Evolutionary conservation across 2,329 filamentous ascomycete species (phyloP).

Genomic region (Metarhizium album): DNA sequence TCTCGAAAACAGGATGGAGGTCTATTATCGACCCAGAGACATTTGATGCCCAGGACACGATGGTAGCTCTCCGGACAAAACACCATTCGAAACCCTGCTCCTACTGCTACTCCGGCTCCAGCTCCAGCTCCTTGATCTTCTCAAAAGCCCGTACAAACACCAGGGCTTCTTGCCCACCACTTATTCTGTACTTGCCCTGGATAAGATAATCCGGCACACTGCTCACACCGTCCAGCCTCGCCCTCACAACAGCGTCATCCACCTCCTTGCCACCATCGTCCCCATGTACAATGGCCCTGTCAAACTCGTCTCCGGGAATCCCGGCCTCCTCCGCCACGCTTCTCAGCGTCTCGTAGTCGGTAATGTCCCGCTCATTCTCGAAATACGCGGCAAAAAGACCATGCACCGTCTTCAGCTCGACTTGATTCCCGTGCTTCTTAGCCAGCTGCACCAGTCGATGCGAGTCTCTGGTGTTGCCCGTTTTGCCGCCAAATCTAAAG

Average conservation of each 20-base stretch:
- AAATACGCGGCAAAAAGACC: conserved; percentile 33
- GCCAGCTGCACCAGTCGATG: conserved; percentile 37
- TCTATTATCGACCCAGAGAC: conserved; percentile 3
- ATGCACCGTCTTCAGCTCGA: conserved; percentile 46
- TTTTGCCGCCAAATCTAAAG: conserved; percentile 39
- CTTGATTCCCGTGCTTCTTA: conserved; percentile 35
- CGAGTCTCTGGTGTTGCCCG: conserved; percentile 34
- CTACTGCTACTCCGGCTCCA: conserved; percentile 9
- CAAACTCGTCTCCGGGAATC: conserved; percentile 30
- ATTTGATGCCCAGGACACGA: background rate
- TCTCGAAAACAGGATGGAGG: conserved; percentile 25
- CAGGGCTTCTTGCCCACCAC: conserved; percentile 56
- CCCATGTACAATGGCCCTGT: conserved; percentile 27
- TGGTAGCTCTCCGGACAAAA: background rate
- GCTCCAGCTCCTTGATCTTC: conserved; percentile 31
- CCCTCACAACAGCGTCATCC: conserved; percentile 18
- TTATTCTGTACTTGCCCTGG: conserved; percentile 54
- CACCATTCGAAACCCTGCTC: background rate
- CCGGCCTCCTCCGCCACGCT: conserved; percentile 28
- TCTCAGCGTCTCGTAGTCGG: conserved; percentile 26
- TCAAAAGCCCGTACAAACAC: conserved; percentile 58
- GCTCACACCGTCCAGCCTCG: conserved; percentile 30
- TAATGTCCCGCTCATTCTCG: conserved; percentile 32
- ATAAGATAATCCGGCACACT: conserved; percentile 68
- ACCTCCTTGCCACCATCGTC: conserved; percentile 36